These are phyloP conservation scores for Sphagnum magellanicum DNA, from an alignment of 228 moss, liverwort and hornwort species.

Conservation along the genomic window DNA sequence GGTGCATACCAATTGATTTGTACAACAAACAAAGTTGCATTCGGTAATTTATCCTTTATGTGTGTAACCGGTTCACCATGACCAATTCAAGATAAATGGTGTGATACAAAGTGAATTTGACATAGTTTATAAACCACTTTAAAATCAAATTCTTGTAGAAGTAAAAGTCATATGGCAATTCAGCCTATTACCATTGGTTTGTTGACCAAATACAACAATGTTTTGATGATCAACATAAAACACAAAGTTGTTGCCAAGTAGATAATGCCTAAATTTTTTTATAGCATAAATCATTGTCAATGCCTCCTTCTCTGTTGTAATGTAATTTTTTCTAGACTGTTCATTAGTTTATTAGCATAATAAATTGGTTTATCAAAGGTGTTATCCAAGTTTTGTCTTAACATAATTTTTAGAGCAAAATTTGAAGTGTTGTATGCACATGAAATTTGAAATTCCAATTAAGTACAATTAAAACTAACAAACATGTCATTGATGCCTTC, in stretches of 20 bases:
- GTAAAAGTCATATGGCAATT: slow-evolving; percentile 11
- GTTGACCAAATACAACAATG: slow-evolving; percentile 4
- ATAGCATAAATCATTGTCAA: slow-evolving; percentile 8
- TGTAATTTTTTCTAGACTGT: no score
- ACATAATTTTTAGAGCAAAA: background rate
- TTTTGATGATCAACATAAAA: slow-evolving; percentile 10
- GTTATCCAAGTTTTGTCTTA: background rate
- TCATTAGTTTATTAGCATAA: no score
- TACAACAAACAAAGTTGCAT: no score
- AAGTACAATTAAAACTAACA: background rate
- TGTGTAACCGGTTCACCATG: no score
- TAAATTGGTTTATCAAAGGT: no score
- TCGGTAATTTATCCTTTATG: no score
- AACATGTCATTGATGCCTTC: no score
- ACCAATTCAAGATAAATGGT: no score
- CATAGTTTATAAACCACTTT: no score
- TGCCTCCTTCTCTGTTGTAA: no score
- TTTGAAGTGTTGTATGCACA: background rate
- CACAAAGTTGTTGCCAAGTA: slow-evolving; percentile 3
- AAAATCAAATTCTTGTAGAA: slow-evolving; percentile 1
- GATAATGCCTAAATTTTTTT: slow-evolving; percentile 10
- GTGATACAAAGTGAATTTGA: no score
- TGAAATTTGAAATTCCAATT: background rate
- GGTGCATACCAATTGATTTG: no score
- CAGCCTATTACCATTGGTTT: slow-evolving; percentile 6